Base-by-base conservation (phyloP, 169 alveolate genomes). In the Plasmodium vivax region DNA sequence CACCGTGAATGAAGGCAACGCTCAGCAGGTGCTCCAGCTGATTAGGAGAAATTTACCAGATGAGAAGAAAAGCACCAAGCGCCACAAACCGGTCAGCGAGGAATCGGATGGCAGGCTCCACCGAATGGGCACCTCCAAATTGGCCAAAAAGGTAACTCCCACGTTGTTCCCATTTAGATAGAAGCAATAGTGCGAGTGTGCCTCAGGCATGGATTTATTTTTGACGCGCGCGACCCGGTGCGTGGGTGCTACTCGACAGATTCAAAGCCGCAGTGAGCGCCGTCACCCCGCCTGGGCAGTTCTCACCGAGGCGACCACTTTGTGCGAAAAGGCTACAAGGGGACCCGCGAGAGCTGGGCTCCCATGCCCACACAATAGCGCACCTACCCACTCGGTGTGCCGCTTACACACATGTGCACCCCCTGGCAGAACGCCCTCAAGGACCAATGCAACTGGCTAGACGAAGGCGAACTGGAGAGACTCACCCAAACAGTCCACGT, bases 391-490 rank as follows among this genome's bases (percentile, higher is more conserved):
- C 36, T 16, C 74, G 3, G 43, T 36, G 23, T 74, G 32, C 51
- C 77, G 5, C 30, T 1, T 75, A 38, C 38, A 85, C 27, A 36
- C 23, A 34, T 71, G 19, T 47, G 14, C 34, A 56, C 54, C 9
- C 41, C 41, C 36, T 30, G 77, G 38, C 77, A 68, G 77, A 68
- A 30, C 77, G 14, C 43, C 51, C 32, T 80, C 34, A 90, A 90
- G 47, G 91, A 73, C 14, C 34, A 19, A 7, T 38, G 27, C 72
- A 90, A 27, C 16, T 90, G 94, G 94, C n/a, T 90, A 10, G 74
- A 72, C 82, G 94, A 90, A 62, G 82, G 72, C 8, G 94, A 90
- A 2, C 72, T 90, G 58, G 94, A 90, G 54, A 79, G 36, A 38
- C 72, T 90, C 38, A 80, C 71, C 34, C 62, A 90, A 62, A 7